These are phyloP conservation scores for Sordariomycetes sp. DNA, from an alignment of 2,329 filamentous ascomycete genomes.

Conservation along the genomic window DNA sequence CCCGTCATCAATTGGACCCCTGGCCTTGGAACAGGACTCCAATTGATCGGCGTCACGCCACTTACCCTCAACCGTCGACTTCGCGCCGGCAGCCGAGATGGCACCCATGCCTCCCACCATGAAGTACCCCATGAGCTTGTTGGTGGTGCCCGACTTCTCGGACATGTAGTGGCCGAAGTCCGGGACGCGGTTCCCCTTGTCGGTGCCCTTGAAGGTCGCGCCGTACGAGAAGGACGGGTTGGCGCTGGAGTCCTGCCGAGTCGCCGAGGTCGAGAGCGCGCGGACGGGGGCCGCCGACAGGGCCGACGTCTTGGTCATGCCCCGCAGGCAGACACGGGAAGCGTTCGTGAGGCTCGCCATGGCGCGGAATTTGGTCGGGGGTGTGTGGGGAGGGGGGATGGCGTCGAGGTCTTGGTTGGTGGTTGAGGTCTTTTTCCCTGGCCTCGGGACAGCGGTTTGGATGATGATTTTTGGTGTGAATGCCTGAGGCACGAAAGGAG, in stretches of 20 bases:
- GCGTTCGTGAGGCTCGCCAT: conserved; percentile 62
- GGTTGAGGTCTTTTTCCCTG: conserved; percentile 8
- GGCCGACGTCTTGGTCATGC: conserved; percentile 28
- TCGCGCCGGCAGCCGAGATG: conserved; percentile 84
- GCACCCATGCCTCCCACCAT: conserved; percentile 96
- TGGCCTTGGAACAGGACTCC: not conserved
- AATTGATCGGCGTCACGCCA: conserved; percentile 12
- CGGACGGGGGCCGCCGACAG: conserved; percentile 31
- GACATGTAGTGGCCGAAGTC: conserved; percentile 82
- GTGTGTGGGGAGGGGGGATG: conserved; percentile 15
- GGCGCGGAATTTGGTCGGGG: conserved; percentile 14
- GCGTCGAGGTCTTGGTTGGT: conserved; percentile 15
- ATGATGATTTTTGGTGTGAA: conserved; percentile 5
- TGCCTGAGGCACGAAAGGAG: conserved; percentile 3
- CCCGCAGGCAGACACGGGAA: conserved; percentile 60
- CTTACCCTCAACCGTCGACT: conserved; percentile 96
- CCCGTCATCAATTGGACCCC: not conserved
- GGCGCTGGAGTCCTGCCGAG: conserved; percentile 31
- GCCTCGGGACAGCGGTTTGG: conserved; percentile 1
- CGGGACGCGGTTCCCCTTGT: conserved; percentile 61
- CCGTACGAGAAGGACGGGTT: conserved; percentile 27
- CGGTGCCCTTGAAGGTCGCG: conserved; percentile 44
- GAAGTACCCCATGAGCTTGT: conserved; percentile 93
- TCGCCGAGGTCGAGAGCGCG: conserved; percentile 44
- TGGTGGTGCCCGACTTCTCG: conserved; percentile 55